phyloP scores from a whole-genome alignment of 2,329 filamentous ascomycete genomes.

The Rugonectria rugulosa region DNA sequence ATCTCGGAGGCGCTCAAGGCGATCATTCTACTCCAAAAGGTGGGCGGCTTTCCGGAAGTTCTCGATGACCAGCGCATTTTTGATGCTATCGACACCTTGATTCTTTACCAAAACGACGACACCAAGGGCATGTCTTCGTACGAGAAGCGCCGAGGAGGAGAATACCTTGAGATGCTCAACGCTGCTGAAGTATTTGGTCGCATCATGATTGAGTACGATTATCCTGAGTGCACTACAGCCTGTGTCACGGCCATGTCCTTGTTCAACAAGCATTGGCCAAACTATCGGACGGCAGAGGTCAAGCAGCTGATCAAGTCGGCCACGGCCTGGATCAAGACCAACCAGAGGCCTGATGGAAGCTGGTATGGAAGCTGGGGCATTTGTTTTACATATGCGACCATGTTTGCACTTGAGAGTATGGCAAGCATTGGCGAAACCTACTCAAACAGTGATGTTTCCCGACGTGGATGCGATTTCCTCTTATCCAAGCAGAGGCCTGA shows the following conservation, averaged over 20 bases:
- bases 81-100: constrained; percentile 87
- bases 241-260: constrained; percentile 86
- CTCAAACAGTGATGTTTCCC: constrained; percentile 72
- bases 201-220: constrained; percentile 99
- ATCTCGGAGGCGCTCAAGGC: constrained; percentile 90
- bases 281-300: constrained; percentile 82
- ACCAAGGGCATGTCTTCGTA: constrained; percentile 91
- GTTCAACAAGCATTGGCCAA: constrained; percentile 82
- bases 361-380: constrained; percentile 99
- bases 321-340: constrained; percentile 81
- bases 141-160: constrained; percentile 80
- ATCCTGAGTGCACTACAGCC: constrained; percentile 96
- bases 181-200: constrained; percentile 95
- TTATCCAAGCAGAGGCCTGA: constrained; percentile 84
- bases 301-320: constrained; percentile 74
- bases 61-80: constrained; percentile 81
- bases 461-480: constrained; percentile 84
- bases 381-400: constrained; percentile 95
- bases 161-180: constrained; percentile 84
- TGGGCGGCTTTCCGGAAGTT: constrained; percentile 75
- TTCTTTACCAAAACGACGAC: constrained; percentile 84
- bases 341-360: constrained; percentile 82
- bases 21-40: constrained; percentile 83
- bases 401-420: constrained; percentile 94
- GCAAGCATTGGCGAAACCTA: constrained; percentile 84